Evolutionary conservation across 495 filamentous ascomycete species (phyloP).

Genomic region (Achaetomiella virescens): DNA sequence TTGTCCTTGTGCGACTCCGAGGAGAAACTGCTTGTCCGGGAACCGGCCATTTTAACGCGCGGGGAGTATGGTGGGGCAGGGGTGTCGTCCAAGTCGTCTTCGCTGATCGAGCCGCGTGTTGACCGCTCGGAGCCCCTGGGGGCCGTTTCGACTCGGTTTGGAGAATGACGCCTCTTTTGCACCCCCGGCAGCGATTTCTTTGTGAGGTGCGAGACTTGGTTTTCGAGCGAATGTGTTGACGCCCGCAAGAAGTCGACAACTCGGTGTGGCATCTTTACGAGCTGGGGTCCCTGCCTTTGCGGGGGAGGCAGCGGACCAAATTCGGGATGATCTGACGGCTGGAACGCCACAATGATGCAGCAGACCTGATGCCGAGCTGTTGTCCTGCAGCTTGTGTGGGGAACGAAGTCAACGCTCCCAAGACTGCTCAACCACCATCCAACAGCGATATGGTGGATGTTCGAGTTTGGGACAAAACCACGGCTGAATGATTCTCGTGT

Average conservation of each 20-base stretch:
- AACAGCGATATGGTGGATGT: neutral
- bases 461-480: neutral
- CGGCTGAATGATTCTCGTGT: neutral
- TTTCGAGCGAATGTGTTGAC: slow-evolving; percentile 32
- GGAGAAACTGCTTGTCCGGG: slow-evolving; percentile 25
- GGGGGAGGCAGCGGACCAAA: slow-evolving; percentile 9
- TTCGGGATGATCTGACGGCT: neutral
- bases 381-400: neutral
- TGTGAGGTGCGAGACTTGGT: slow-evolving; percentile 25
- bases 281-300: slow-evolving; percentile 13
- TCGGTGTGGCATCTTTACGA: slow-evolving; percentile 42
- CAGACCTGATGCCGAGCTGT: neutral
- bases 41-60: slow-evolving; percentile 25
- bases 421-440: neutral
- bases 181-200: slow-evolving; percentile 23
- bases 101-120: slow-evolving; percentile 31
- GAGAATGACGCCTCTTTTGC: slow-evolving; percentile 20
- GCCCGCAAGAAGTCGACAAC: slow-evolving; percentile 46
- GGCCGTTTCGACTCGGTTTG: slow-evolving; percentile 20
- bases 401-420: neutral
- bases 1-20: slow-evolving; percentile 25
- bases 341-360: slow-evolving; percentile 9
- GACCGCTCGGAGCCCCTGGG: slow-evolving; percentile 26
- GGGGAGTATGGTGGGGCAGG: slow-evolving; percentile 12
- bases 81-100: slow-evolving; percentile 28